These are phyloP conservation scores for Neocatenulostroma microsporum DNA, from an alignment of 2,329 filamentous ascomycete genomes.

Conservation along the genomic window DNA sequence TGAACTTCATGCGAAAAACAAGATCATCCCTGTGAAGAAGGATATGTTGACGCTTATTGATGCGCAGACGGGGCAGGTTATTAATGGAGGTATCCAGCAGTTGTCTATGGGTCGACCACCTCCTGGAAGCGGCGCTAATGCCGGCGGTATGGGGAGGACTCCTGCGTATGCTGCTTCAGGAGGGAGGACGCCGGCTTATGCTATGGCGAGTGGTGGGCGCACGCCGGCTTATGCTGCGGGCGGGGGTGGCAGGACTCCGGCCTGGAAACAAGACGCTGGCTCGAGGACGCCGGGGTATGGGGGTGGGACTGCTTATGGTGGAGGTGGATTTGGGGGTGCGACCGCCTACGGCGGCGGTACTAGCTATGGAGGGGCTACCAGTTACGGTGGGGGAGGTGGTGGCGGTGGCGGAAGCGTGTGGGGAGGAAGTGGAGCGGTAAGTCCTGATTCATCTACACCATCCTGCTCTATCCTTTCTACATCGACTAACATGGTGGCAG, in stretches of 20 bases:
- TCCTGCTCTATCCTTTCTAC: background rate
- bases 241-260: conserved; percentile 55
- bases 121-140: conserved; percentile 43
- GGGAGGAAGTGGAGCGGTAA: conserved; percentile 16
- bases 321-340: conserved; percentile 37
- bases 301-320: conserved; percentile 40
- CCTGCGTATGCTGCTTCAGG: conserved; percentile 53
- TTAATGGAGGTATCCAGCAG: conserved; percentile 50
- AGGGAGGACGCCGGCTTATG: conserved; percentile 34
- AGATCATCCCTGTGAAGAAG: conserved; percentile 78
- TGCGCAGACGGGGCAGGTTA: conserved; percentile 63
- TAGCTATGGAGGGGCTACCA: conserved; percentile 44
- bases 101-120: conserved; percentile 29
- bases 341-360: conserved; percentile 47
- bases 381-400: conserved; percentile 28
- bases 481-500: conserved; percentile 11
- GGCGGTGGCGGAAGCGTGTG: conserved; percentile 21
- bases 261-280: conserved; percentile 47
- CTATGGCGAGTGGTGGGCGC: conserved; percentile 40
- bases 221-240: conserved; percentile 54
- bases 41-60: conserved; percentile 80
- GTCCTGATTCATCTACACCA: no score
- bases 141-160: no score
- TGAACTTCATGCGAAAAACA: conserved; percentile 89
- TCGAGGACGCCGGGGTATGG: conserved; percentile 38